These are phyloP conservation scores for Coemansia sp. DNA, from an alignment of 192 early-diverging fungal species.

Conservation along the genomic window DNA sequence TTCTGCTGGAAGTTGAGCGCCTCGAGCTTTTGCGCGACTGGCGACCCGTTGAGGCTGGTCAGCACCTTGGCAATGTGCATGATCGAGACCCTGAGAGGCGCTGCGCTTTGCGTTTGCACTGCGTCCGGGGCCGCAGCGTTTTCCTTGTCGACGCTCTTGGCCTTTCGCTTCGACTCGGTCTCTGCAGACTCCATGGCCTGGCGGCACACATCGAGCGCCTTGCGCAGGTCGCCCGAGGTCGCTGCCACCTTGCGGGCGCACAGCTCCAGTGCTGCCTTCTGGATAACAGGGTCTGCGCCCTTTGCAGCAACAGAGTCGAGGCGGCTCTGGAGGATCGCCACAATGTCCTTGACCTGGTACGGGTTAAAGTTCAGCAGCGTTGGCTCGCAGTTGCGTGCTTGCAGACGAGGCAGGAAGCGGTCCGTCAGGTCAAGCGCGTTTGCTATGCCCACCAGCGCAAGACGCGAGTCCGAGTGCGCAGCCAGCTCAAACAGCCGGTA, in stretches of 20 bases:
- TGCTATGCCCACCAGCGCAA: constrained; percentile 88
- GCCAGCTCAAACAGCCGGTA: constrained; percentile 82
- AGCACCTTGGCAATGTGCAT: constrained; percentile 75
- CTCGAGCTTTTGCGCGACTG: constrained; percentile 63
- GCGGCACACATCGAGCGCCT: constrained; percentile 78
- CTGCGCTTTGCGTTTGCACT: background rate
- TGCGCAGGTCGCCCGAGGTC: constrained; percentile 78
- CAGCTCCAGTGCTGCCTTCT: constrained; percentile 81
- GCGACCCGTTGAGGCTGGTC: constrained; percentile 60
- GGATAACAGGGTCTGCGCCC: constrained; percentile 64
- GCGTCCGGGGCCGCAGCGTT: constrained; percentile 21
- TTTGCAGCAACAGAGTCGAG: constrained; percentile 56
- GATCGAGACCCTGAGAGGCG: constrained; percentile 72
- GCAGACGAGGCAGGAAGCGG: constrained; percentile 82
- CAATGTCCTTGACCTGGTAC: constrained; percentile 82
- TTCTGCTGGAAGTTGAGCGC: constrained; percentile 78
- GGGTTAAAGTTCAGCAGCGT: constrained; percentile 83
- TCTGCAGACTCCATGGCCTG: constrained; percentile 86
- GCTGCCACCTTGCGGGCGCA: constrained; percentile 90
- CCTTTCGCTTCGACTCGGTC: constrained; percentile 58
- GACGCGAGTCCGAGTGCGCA: constrained; percentile 56
- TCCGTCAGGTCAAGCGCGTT: constrained; percentile 92
- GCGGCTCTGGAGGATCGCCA: constrained; percentile 83
- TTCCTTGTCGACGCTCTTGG: constrained; percentile 42
- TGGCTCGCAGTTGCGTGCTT: constrained; percentile 78